phyloP scores from a whole-genome alignment of 345 rosid species.

The Melastoma malabathricum region DNA sequence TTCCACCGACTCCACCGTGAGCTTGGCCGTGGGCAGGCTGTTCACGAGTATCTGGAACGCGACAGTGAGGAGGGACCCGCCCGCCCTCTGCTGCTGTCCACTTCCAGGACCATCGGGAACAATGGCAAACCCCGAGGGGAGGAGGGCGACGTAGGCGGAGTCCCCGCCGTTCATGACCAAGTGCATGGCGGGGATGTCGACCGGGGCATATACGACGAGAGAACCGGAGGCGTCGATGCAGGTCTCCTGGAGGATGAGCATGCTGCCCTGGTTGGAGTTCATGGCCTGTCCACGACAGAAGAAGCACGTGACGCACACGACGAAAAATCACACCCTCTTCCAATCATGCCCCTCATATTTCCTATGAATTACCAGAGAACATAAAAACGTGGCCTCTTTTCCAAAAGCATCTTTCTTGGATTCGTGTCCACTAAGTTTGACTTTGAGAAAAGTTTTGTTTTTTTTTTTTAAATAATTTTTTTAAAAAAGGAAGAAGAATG shows the following conservation, averaged over 20 bases:
- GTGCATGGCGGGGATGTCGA: slow-evolving; percentile 93
- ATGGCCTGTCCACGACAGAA: slow-evolving; percentile 47
- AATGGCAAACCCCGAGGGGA: slow-evolving; percentile 87
- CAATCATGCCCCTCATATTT: no score
- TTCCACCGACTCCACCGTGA: slow-evolving; percentile 92
- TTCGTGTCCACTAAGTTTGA: slow-evolving; percentile 34
- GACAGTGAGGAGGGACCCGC: slow-evolving; percentile 88
- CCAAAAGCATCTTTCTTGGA: no score
- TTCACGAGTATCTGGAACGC: slow-evolving; percentile 94
- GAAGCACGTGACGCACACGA: slow-evolving; percentile 2
- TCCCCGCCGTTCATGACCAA: slow-evolving; percentile 94
- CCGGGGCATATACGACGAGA: slow-evolving; percentile 96
- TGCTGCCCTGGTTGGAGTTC: slow-evolving; percentile 83
- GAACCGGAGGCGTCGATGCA: slow-evolving; percentile 92
- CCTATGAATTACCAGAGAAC: no score
- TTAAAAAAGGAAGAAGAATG: no score
- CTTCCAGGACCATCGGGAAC: slow-evolving; percentile 52
- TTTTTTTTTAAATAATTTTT: no score
- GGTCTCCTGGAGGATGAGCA: slow-evolving; percentile 92
- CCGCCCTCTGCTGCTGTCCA: slow-evolving; percentile 23
- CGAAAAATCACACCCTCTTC: not conserved
- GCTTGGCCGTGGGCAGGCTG: slow-evolving; percentile 86
- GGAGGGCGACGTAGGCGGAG: slow-evolving; percentile 83
- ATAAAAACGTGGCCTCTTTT: no score
- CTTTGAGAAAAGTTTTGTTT: no score